Base-by-base conservation (phyloP, 352 stramenopile species). In the Halophytophthora batemanensis region DNA sequence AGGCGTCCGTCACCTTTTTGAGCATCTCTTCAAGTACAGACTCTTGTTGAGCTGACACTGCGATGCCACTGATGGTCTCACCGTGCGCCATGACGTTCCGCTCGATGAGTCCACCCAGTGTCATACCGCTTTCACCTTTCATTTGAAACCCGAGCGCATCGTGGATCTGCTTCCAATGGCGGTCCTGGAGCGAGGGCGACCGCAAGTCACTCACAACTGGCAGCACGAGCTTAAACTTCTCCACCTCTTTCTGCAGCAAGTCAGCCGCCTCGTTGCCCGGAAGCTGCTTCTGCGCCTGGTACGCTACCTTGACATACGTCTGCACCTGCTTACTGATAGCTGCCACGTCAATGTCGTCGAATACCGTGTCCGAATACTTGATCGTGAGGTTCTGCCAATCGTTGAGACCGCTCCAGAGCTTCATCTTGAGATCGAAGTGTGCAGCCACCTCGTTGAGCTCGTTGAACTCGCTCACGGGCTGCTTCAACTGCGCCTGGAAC, bases 1-100 rank as follows among this genome's bases (percentile, higher is more conserved):
- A 98, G 6, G 72, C 81, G n/a, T 83, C 70, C 0, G 73, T 90
- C n/a, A 98, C 87, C 60, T 97, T 97, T 22, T 84, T 81, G 21
- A 98, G 82, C 88, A 97, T 97, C 53, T 93, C 88, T 52, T 98
- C 92, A 0, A 98, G 69, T 1, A 98, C 87, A 0, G 71, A 59
- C 61, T 98, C 92, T 47, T 98, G 90, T 45, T 96, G 84, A 1
- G 92, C 89, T 0, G 87, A 69, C 1, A 93, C 89, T 0, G 89
- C 81, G 33, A 97, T 85, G 4, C 69, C 64, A 21, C 74, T 93
- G 59, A 98, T 97, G 0, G 82, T 78, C 37, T 95, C 86, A 23
- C 84, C 71, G 31, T 96, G 87, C 15, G 80, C 72, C 69, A 93
- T 95, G 17, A 96, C 88, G 52, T 96, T 84, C 38, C 66, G 53